Percentiles rank a stretch among this genome's conserved stretches.
phyloP scores from a whole-genome alignment of 805 yeast species.

The Metschnikowia drakensbergensis region DNA sequence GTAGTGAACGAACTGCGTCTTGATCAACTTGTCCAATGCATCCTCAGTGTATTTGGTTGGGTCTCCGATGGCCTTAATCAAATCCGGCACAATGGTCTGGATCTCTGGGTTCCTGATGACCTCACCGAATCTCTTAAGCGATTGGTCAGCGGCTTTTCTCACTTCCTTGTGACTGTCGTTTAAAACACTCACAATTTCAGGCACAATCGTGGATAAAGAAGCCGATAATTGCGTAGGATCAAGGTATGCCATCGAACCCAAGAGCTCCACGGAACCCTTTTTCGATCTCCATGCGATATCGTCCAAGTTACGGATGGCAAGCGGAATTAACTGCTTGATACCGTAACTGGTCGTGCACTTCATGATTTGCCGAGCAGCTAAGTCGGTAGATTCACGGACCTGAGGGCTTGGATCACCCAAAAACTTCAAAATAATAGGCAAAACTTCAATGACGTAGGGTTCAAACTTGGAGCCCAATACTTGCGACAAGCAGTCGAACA shows the following conservation, averaged over 20 bases:
- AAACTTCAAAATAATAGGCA: slow-evolving; percentile 75
- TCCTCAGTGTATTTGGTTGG: slow-evolving; percentile 87
- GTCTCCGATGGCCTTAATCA: slow-evolving; percentile 91
- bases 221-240: slow-evolving; percentile 92
- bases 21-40: slow-evolving; percentile 80
- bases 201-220: slow-evolving; percentile 85
- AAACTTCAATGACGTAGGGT: slow-evolving; percentile 86
- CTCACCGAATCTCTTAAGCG: slow-evolving; percentile 89
- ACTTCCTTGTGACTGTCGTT: slow-evolving; percentile 97
- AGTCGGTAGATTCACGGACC: slow-evolving; percentile 85
- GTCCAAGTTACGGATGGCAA: slow-evolving; percentile 80
- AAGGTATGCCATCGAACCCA: slow-evolving; percentile 97
- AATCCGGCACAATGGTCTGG: slow-evolving; percentile 80
- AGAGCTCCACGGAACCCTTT: slow-evolving; percentile 91
- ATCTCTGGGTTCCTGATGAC: slow-evolving; percentile 97
- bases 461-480: slow-evolving; percentile 77
- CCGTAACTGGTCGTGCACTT: slow-evolving; percentile 88
- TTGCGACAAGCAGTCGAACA: slow-evolving; percentile 79
- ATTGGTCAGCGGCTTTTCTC: slow-evolving; percentile 86
- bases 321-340: slow-evolving; percentile 83
- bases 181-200: slow-evolving; percentile 92
- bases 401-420: slow-evolving; percentile 83
- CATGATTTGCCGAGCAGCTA: slow-evolving; percentile 87
- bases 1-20: slow-evolving; percentile 93
- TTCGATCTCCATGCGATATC: slow-evolving; percentile 94